These are phyloP conservation scores for Simplicillium sp. DNA, from an alignment of 2,329 filamentous ascomycete species.

Conservation along the genomic window DNA sequence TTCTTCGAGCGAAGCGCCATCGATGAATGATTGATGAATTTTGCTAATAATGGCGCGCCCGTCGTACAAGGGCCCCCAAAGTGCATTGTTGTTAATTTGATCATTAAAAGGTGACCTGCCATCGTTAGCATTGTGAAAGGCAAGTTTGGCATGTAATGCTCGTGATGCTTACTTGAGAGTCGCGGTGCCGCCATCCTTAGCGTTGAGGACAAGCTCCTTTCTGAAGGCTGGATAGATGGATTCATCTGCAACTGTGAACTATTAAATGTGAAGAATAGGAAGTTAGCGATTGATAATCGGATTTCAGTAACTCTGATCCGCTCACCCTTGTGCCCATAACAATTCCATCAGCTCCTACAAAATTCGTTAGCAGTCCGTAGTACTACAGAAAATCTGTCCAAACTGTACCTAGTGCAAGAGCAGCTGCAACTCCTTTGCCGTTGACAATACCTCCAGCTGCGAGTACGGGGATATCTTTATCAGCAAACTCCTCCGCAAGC, in stretches of 20 bases:
- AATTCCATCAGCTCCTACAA: conserved; percentile 29
- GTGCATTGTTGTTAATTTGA: conserved; percentile 21
- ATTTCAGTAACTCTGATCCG: conserved; percentile 8
- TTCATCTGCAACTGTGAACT: conserved; percentile 35
- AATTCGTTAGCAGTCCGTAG: conserved; percentile 5
- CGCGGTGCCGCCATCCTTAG: conserved; percentile 31
- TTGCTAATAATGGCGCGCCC: conserved; percentile 30
- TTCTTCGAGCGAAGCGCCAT: conserved; percentile 30
- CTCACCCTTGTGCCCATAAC: conserved; percentile 33
- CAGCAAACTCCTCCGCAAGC: conserved; percentile 26
- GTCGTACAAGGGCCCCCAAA: conserved; percentile 34
- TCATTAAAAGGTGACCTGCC: conserved; percentile 32
- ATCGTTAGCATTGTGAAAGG: background rate
- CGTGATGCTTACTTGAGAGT: conserved; percentile 31
- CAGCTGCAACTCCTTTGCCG: conserved; percentile 43
- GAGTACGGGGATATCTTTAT: conserved; percentile 29
- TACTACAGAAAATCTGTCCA: background rate
- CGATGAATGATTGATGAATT: conserved; percentile 28
- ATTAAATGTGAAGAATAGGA: background rate
- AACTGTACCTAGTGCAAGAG: conserved; percentile 39
- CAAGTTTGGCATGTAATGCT: background rate
- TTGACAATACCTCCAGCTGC: conserved; percentile 53
- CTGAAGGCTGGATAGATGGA: conserved; percentile 28
- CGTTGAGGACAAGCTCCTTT: conserved; percentile 29
- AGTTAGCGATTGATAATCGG: background rate